Percentiles rank a stretch among this genome's conserved stretches.
These are phyloP conservation scores for Dalbergia oliveri DNA, from an alignment of 306 rosid genomes.

Conservation along the genomic window DNA sequence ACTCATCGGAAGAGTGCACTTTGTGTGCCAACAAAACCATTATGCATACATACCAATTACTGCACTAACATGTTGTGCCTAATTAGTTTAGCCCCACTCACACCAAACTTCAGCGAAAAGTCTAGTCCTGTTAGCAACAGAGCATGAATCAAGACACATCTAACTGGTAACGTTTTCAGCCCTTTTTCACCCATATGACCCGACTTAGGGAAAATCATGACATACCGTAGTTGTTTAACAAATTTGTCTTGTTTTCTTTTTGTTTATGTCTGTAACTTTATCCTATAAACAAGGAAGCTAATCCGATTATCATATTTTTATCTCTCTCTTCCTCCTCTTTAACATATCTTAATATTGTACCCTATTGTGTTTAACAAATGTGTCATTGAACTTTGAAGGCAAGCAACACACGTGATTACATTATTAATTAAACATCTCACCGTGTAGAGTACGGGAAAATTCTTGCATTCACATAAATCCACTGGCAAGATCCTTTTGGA, in stretches of 20 bases:
- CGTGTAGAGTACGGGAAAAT: neutral
- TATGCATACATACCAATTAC: too few species aligned
- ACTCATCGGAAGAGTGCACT: too few species aligned
- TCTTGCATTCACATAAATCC: neutral
- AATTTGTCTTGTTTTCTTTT: neutral
- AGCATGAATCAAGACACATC: neutral
- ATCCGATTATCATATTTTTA: neutral
- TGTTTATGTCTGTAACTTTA: neutral
- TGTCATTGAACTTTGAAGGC: constrained; percentile 38
- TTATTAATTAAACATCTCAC: constrained; percentile 11
- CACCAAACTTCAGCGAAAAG: neutral
- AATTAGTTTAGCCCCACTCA: neutral
- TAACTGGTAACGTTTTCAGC: too few species aligned
- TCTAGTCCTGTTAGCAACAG: too few species aligned
- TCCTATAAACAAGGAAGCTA: constrained; percentile 18
- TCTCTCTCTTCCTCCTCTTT: neutral
- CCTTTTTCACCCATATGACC: too few species aligned
- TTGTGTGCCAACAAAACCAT: too few species aligned
- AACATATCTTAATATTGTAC: neutral
- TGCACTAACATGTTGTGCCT: neutral
- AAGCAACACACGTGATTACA: constrained; percentile 27
- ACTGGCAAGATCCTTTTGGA: neutral
- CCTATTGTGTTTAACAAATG: neutral
- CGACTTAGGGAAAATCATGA: neutral
- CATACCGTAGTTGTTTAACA: neutral